A percentile compares a stretch with the other conserved stretches of the same genome.
Evolutionary conservation across 768 basidiomycete genomes (phyloP).

Genomic region (Leccinum truebloodii): DNA sequence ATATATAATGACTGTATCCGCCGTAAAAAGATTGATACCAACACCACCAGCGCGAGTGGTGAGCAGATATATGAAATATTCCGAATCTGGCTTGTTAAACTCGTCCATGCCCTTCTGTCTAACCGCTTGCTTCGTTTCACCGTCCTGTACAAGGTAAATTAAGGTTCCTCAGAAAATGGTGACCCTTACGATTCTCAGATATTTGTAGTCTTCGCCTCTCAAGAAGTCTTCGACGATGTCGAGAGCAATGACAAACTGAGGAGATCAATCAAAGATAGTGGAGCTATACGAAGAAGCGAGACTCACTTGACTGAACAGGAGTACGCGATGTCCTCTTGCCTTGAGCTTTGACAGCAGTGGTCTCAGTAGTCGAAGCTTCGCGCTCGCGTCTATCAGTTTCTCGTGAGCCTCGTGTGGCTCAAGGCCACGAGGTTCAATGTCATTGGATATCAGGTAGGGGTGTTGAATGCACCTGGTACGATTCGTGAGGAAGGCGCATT

Average conservation of each 20-base stretch:
- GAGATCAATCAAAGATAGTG: slow-evolving; percentile 2
- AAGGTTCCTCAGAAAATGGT: slow-evolving; percentile 7
- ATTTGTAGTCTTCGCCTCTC: slow-evolving; percentile 76
- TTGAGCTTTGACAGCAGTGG: slow-evolving; percentile 80
- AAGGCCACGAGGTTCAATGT: slow-evolving; percentile 74
- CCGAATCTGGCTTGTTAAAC: slow-evolving; percentile 86
- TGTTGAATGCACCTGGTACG: slow-evolving; percentile 78
- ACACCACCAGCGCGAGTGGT: slow-evolving; percentile 94
- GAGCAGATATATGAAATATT: slow-evolving; percentile 88
- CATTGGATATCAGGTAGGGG: slow-evolving; percentile 80
- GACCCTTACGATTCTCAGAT: slow-evolving; percentile 67
- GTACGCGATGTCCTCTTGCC: slow-evolving; percentile 81
- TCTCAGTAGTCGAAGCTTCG: slow-evolving; percentile 82
- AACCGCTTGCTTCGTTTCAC: slow-evolving; percentile 78
- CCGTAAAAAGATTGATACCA: slow-evolving; percentile 88
- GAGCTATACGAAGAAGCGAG: not conserved
- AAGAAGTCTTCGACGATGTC: slow-evolving; percentile 90
- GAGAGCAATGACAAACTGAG: slow-evolving; percentile 83
- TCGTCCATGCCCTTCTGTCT: slow-evolving; percentile 95
- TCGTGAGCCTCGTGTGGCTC: slow-evolving; percentile 63
- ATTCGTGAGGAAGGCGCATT: slow-evolving; percentile 3
- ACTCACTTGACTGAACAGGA: slow-evolving; percentile 88
- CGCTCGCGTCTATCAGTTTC: slow-evolving; percentile 78
- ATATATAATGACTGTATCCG: slow-evolving; percentile 91
- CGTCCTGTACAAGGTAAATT: slow-evolving; percentile 59